Evolutionary conservation across 441 rosid species (phyloP).

Genomic region (Gossypium gossypioides): DNA sequence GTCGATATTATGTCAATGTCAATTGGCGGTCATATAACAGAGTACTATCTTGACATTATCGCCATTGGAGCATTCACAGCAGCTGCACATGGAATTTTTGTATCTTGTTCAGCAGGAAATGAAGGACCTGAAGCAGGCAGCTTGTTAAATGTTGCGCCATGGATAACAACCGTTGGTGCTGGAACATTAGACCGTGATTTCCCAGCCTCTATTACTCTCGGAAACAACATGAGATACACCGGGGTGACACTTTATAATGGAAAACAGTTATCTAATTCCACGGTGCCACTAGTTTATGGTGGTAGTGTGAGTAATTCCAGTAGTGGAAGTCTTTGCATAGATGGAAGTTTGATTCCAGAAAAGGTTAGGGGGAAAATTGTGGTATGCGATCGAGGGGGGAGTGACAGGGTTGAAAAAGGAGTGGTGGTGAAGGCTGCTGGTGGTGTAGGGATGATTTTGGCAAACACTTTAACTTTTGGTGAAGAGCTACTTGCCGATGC

Average conservation of each 20-base stretch:
- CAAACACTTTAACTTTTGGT: constrained; percentile 22
- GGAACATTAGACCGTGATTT: constrained; percentile 32
- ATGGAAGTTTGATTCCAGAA: constrained; percentile 19
- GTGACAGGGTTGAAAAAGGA: constrained; percentile 24
- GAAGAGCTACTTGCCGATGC: constrained; percentile 37
- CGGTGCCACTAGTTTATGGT: constrained; percentile 19
- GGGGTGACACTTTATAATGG: constrained; percentile 26
- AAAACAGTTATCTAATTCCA: constrained; percentile 8
- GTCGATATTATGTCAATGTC: constrained; percentile 28
- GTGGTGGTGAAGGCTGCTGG: constrained; percentile 25
- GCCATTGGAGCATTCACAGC: constrained; percentile 30
- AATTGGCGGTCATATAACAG: constrained; percentile 20
- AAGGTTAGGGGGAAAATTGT: constrained; percentile 30
- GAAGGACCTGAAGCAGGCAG: constrained; percentile 14
- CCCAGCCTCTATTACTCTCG: constrained; percentile 21
- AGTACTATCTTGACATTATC: constrained; percentile 19
- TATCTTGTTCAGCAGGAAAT: constrained; percentile 29
- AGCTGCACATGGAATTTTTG: constrained; percentile 20
- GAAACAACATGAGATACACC: constrained; percentile 16
- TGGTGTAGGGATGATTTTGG: constrained; percentile 31
- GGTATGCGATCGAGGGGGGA: constrained; percentile 31
- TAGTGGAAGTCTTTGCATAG: constrained; percentile 18
- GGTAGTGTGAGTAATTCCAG: constrained; percentile 19
- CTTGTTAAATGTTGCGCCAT: constrained; percentile 27
- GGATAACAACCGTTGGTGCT: constrained; percentile 30